phyloP scores from a whole-genome alignment of 2,329 filamentous ascomycete genomes.

The Curvularia verruculosa region DNA sequence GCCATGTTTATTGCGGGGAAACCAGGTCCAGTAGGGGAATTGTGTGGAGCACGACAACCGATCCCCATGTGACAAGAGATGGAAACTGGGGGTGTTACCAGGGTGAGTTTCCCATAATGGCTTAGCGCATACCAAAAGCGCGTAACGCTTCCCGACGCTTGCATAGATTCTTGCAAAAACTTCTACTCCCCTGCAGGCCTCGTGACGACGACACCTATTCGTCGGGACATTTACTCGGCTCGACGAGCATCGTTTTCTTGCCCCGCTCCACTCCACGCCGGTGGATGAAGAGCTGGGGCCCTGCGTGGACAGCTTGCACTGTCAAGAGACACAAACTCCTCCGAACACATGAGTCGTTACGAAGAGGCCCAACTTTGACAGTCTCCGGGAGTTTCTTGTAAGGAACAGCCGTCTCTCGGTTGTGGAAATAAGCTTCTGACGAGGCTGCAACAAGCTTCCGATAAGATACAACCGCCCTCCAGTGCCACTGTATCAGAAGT shows the following conservation, averaged over 20 bases:
- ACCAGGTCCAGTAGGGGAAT: conserved; percentile 1
- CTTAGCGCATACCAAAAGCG: conserved; percentile 9
- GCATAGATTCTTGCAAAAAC: conserved; percentile 12
- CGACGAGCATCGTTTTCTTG: background rate
- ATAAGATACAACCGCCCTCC: background rate
- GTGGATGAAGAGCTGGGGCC: background rate
- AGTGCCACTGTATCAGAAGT: background rate
- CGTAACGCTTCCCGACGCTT: conserved; percentile 17
- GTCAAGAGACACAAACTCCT: conserved; percentile 12
- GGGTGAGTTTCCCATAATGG: conserved; percentile 3
- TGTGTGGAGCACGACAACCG: conserved; percentile 15
- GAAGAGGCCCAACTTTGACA: background rate
- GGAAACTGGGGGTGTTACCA: conserved; percentile 5
- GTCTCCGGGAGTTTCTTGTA: background rate
- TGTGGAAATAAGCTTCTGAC: background rate
- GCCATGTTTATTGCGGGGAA: conserved; percentile 13
- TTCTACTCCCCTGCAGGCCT: conserved; percentile 11
- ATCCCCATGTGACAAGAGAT: conserved; percentile 9
- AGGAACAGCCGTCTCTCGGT: background rate
- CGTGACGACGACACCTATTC: conserved; percentile 13
- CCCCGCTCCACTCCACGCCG: conserved; percentile 6
- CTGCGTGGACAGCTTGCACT: conserved; percentile 3
- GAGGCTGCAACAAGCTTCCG: background rate
- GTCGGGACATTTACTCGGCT: conserved; percentile 16
- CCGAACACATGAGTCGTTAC: conserved; percentile 5